A percentile compares a stretch with the other conserved stretches of the same genome.
Evolutionary conservation across 352 stramenopile species (phyloP).

Genomic region (Pythium angustatum): DNA sequence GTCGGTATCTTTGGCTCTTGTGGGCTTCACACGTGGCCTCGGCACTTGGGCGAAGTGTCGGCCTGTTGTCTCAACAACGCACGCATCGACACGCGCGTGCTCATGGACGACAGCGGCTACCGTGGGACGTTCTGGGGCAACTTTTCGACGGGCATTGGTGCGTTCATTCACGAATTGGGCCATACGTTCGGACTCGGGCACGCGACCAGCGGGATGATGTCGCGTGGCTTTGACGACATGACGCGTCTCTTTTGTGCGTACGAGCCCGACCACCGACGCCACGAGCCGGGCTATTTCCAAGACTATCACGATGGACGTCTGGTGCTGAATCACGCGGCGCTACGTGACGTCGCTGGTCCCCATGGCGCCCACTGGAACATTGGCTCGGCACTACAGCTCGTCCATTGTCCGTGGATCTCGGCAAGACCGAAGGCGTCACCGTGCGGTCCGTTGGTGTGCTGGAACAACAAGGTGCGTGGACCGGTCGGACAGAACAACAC

Average conservation of each 20-base stretch:
- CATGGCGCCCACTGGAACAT: slow-evolving; percentile 59
- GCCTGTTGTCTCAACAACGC: slow-evolving; percentile 58
- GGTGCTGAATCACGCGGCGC: slow-evolving; percentile 37
- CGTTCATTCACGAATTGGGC: slow-evolving; percentile 66
- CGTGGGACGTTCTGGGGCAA: slow-evolving; percentile 64
- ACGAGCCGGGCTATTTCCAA: slow-evolving; percentile 33
- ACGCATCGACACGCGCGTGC: slow-evolving; percentile 40
- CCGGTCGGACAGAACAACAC: slow-evolving; percentile 46
- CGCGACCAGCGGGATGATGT: slow-evolving; percentile 60
- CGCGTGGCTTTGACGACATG: slow-evolving; percentile 73
- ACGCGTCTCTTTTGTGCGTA: slow-evolving; percentile 58
- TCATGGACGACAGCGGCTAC: slow-evolving; percentile 69
- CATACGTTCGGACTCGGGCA: slow-evolving; percentile 68
- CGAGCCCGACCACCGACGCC: slow-evolving; percentile 15
- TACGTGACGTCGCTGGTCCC: slow-evolving; percentile 37
- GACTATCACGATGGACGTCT: slow-evolving; percentile 25
- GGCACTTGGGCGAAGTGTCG: slow-evolving; percentile 48
- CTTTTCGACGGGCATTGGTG: slow-evolving; percentile 62
- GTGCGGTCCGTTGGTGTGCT: slow-evolving; percentile 31
- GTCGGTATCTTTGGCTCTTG: slow-evolving; percentile 71
- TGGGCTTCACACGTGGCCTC: slow-evolving; percentile 64
- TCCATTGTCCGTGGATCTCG: slow-evolving; percentile 60
- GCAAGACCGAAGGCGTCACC: slow-evolving; percentile 33
- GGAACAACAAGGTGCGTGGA: slow-evolving; percentile 42
- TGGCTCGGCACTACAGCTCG: slow-evolving; percentile 49